These are phyloP conservation scores for Lindgomyces ingoldianus DNA, from an alignment of 495 filamentous ascomycete genomes.

Conservation along the genomic window DNA sequence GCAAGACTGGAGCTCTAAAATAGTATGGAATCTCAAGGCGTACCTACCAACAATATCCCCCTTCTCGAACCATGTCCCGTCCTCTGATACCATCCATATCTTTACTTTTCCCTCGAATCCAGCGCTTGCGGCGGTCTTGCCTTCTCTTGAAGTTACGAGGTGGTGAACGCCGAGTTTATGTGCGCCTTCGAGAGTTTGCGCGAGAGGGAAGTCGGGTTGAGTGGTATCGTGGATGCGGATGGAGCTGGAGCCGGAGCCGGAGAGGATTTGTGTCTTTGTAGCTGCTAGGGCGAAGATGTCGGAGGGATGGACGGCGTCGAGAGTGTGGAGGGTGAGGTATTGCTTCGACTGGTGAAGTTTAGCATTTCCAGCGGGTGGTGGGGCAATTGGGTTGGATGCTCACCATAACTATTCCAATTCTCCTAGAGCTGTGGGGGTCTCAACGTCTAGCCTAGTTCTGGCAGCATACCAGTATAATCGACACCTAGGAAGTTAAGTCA, in stretches of 20 bases:
- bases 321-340: constrained; percentile 88
- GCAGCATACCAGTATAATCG: no score
- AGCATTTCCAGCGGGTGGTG: not conserved
- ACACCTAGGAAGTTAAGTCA: no score
- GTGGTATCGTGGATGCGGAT: constrained; percentile 75
- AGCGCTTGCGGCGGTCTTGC: constrained; percentile 70
- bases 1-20: not conserved
- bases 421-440: not conserved
- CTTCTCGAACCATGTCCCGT: constrained; percentile 53
- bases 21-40: constrained; percentile 10
- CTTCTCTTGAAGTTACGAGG: constrained; percentile 67
- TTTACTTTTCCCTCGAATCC: constrained; percentile 87
- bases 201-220: constrained; percentile 68
- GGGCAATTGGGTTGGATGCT: not conserved
- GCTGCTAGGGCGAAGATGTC: constrained; percentile 89
- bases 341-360: constrained; percentile 76
- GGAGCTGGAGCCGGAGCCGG: constrained; percentile 76
- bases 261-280: constrained; percentile 74
- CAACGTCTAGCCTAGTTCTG: not conserved
- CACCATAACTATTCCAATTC: constrained; percentile 6
- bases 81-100: constrained; percentile 66
- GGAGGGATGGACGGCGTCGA: constrained; percentile 82
- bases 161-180: constrained; percentile 92
- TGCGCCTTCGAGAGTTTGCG: constrained; percentile 71
- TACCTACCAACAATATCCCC: constrained; percentile 50